Percentiles rank a stretch among this genome's conserved stretches.
Conservation (phyloP, 768 basidiomycete genomes). For the Leccinum uliginosum region DNA sequence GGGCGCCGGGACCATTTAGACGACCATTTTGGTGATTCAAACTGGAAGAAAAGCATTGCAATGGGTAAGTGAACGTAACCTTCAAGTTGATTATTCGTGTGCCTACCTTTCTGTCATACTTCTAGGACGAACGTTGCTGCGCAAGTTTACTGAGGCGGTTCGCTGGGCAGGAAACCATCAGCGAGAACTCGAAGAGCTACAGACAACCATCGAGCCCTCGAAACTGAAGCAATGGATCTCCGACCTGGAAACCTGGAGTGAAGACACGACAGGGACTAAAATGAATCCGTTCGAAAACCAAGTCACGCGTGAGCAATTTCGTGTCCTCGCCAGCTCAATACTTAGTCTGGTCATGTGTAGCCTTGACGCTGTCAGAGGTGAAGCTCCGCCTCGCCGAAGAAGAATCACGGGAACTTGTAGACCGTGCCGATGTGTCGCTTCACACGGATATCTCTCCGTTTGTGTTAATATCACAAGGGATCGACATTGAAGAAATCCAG, state of each 20-base stretch:
- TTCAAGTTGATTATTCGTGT: too few species aligned
- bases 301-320: not conserved
- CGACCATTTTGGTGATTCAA: not conserved
- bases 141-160: not conserved
- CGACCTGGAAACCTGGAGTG: not conserved
- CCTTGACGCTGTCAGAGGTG: not conserved
- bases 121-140: not conserved
- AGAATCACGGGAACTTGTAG: not conserved
- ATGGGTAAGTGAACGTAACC: not conserved
- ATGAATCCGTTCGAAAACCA: not conserved
- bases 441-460: not conserved
- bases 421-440: not conserved
- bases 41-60: conserved; percentile 1
- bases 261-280: not conserved
- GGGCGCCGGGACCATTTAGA: not conserved
- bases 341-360: not conserved
- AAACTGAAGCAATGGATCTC: not conserved
- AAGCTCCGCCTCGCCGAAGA: not conserved
- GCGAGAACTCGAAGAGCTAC: not conserved
- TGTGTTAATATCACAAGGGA: not conserved
- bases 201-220: not conserved
- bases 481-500: not conserved
- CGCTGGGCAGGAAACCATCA: not conserved
- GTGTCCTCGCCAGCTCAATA: not conserved
- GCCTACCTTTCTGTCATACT: not conserved